Percentiles rank a stretch among this genome's conserved stretches.
These are phyloP conservation scores for Discostella pseudostelligera DNA, from an alignment of 108 stramenopile genomes.

Conservation along the genomic window DNA sequence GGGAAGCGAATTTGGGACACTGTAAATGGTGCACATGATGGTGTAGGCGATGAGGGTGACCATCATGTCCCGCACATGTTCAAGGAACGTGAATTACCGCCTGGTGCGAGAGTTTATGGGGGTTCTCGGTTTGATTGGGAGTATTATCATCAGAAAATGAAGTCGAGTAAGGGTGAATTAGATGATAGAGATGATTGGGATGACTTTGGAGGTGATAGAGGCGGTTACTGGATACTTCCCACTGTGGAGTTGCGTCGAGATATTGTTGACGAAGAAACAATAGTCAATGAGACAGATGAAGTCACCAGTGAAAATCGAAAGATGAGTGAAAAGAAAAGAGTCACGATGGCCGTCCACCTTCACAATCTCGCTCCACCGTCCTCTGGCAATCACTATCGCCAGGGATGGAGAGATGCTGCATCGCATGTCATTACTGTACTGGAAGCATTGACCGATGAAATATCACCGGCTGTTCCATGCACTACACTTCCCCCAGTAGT, in stretches of 20 bases:
- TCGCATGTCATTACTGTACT: slow-evolving; percentile 34
- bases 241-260: slow-evolving; percentile 64
- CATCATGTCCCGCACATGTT: slow-evolving; percentile 32
- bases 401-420: slow-evolving; percentile 47
- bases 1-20: slow-evolving; percentile 54
- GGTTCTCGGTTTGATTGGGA: slow-evolving; percentile 69
- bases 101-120: slow-evolving; percentile 56
- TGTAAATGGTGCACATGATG: slow-evolving; percentile 1
- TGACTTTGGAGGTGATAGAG: slow-evolving; percentile 58
- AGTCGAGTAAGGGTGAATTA: background rate
- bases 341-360: slow-evolving; percentile 60
- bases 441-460: slow-evolving; percentile 44
- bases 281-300: background rate
- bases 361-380: slow-evolving; percentile 21
- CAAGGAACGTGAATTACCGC: slow-evolving; percentile 45
- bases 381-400: slow-evolving; percentile 6
- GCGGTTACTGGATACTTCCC: slow-evolving; percentile 69
- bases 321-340: slow-evolving; percentile 18
- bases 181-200: slow-evolving; percentile 61
- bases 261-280: background rate
- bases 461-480: slow-evolving; percentile 49
- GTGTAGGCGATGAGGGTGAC: slow-evolving; percentile 4
- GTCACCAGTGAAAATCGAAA: background rate
- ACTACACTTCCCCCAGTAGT: slow-evolving; percentile 73
- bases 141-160: slow-evolving; percentile 23